These are phyloP conservation scores for Astrephomene gubernaculifera DNA, from an alignment of 139 green algal species.

Conservation along the genomic window DNA sequence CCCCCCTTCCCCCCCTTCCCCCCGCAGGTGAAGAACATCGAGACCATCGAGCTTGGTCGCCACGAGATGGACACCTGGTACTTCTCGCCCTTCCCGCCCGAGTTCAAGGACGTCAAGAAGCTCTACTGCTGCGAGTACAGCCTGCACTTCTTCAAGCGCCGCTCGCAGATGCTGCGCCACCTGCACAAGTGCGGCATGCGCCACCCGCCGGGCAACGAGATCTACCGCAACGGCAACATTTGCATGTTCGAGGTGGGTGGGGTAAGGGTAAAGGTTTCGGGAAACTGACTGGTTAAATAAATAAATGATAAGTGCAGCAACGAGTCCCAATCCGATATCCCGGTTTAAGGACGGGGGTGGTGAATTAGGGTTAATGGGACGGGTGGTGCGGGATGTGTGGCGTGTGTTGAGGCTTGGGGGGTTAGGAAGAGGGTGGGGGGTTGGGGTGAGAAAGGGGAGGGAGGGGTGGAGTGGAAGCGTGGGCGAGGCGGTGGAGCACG, in stretches of 20 bases:
- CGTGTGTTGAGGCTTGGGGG: too few relatives aligned
- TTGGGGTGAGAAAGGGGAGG: background rate
- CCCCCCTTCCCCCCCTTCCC: background rate
- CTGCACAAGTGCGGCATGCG: constrained; percentile 77
- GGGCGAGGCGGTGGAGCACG: background rate
- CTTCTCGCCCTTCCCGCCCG: constrained; percentile 94
- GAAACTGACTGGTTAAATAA: too few relatives aligned
- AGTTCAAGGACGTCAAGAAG: constrained; percentile 94
- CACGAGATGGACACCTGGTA: constrained; percentile 99
- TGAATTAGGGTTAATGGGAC: too few relatives aligned
- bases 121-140: constrained; percentile 98
- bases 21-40: constrained; percentile 93
- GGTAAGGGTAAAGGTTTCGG: too few relatives aligned
- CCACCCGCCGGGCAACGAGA: constrained; percentile 98
- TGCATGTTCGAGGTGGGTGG: constrained; percentile 90
- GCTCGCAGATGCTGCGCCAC: constrained; percentile 91
- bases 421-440: too few relatives aligned
- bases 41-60: constrained; percentile 93
- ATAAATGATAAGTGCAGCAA: too few relatives aligned
- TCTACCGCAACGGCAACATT: constrained; percentile 93
- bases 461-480: background rate
- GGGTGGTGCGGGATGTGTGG: too few relatives aligned
- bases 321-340: too few relatives aligned
- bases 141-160: constrained; percentile 88
- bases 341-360: too few relatives aligned